Evolutionary conservation across 2,329 filamentous ascomycete species (phyloP).

Genomic region (Beauveria caledonica): DNA sequence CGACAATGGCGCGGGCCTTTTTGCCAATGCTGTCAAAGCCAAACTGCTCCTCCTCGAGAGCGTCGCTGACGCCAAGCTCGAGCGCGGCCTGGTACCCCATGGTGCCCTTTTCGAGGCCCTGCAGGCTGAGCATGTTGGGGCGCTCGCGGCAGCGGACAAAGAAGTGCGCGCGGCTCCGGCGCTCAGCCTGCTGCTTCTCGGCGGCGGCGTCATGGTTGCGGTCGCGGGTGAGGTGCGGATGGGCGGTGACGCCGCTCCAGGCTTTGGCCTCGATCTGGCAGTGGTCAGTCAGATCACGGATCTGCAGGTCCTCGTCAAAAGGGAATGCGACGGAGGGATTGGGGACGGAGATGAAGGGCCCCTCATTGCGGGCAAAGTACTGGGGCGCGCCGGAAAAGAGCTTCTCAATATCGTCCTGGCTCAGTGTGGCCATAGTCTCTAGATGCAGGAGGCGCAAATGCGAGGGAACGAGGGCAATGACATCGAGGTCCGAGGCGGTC

Average conservation of each 20-base stretch:
- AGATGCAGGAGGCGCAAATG: not conserved
- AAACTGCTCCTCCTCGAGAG: conserved; percentile 53
- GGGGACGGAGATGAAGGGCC: conserved; percentile 50
- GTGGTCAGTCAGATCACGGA: conserved; percentile 58
- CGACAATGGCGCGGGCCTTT: conserved; percentile 45
- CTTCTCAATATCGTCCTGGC: conserved; percentile 53
- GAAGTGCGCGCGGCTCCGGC: conserved; percentile 46
- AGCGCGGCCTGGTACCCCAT: conserved; percentile 62
- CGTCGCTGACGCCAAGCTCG: conserved; percentile 56
- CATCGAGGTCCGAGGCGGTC: not conserved
- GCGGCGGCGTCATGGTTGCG: conserved; percentile 35
- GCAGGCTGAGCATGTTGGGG: conserved; percentile 65
- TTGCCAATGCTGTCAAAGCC: conserved; percentile 48
- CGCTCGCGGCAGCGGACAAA: conserved; percentile 51
- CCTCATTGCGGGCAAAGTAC: conserved; percentile 55
- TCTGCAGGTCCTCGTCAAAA: conserved; percentile 54
- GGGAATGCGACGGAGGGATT: conserved; percentile 59
- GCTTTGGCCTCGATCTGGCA: conserved; percentile 54
- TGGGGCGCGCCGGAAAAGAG: conserved; percentile 71
- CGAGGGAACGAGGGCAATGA: not conserved
- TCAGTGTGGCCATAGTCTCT: conserved; percentile 44
- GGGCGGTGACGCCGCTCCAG: conserved; percentile 55
- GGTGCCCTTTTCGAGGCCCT: conserved; percentile 62
- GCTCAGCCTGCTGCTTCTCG: conserved; percentile 32
- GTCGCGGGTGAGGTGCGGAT: conserved; percentile 50